Base-by-base conservation (phyloP, 331 rosid species). In the Rosa hybrid region DNA sequence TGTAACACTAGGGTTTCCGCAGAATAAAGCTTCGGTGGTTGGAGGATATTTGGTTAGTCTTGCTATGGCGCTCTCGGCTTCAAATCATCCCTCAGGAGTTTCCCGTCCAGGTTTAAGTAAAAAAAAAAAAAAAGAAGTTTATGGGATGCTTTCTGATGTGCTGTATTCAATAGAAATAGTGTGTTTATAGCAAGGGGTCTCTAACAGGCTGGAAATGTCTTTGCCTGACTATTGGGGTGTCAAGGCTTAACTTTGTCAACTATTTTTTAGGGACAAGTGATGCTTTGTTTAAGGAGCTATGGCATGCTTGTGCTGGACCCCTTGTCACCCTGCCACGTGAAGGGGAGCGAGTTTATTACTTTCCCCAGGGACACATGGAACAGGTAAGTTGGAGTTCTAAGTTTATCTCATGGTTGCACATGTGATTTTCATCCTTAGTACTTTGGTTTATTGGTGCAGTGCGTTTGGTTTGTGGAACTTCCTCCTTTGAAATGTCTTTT, bases 261-360 rank as follows among this genome's bases (percentile, higher is more conserved):
- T 49, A 51, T 81, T 51, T 71, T 78, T 60, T 73, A 92, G 97
- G 88, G 77, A 34, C 83, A 48, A 78, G 83, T 60, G 93, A 91
- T 90, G 99, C 90, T 68, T 84, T 95, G 79, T 92, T 84, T 90
- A 95, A 86, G 94, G 98, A 95, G 88, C 77, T 95, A 84, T 95
- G 99, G 99, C 96, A 92, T 90, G 96, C 98, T 27, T 95, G 99
- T 87, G 99, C 99, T 70, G 99, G 99, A 25, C 99, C 99, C 67
- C 97, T 92, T 74, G 97, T 92, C 76, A 86, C 92, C 83, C 97
- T 95, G 85, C 99, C 99, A 21, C 86, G 88, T 46, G 90, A 95
- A 92, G 90, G 89, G 80, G 96, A 91, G 86, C 91, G 94, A 72
- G 99, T 95, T 44, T 95, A 91, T 84, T 95, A 95, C 88, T 95